Evolutionary conservation across 2,329 filamentous ascomycete species (phyloP).

Genomic region (Polytolypa hystricis): DNA sequence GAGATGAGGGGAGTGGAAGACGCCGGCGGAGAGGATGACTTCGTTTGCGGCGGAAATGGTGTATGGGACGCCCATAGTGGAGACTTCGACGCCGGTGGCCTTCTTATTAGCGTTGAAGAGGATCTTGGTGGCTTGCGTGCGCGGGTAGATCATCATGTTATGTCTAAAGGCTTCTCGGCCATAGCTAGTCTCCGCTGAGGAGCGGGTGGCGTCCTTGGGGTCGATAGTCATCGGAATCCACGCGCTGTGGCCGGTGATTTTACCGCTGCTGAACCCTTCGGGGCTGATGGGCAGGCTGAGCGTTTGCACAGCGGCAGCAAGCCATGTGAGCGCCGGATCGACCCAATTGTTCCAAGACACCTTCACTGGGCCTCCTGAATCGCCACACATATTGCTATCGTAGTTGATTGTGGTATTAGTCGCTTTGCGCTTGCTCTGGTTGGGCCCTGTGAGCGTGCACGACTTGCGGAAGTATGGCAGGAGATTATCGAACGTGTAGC

Average conservation of each 20-base stretch:
- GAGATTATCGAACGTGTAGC: slow-evolving; percentile 22
- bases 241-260: slow-evolving; percentile 32
- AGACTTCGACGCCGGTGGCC: slow-evolving; percentile 38
- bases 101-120: slow-evolving; percentile 38
- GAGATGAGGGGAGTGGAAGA: slow-evolving; percentile 44
- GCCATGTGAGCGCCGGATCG: slow-evolving; percentile 31
- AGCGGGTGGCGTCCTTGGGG: slow-evolving; percentile 37
- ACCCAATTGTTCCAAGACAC: slow-evolving; percentile 34
- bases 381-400: slow-evolving; percentile 20
- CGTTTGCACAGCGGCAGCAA: slow-evolving; percentile 26
- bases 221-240: slow-evolving; percentile 36
- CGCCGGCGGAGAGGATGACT: slow-evolving; percentile 40
- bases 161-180: slow-evolving; percentile 17
- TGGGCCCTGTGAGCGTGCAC: slow-evolving; percentile 19
- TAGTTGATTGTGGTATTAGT: slow-evolving; percentile 17
- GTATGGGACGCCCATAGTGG: slow-evolving; percentile 31
- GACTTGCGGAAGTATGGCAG: slow-evolving; percentile 22
- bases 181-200: slow-evolving; percentile 34
- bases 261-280: slow-evolving; percentile 32
- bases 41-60: slow-evolving; percentile 40
- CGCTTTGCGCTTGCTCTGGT: slow-evolving; percentile 10
- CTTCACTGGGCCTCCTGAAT: slow-evolving; percentile 27
- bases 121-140: slow-evolving; percentile 36
- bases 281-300: slow-evolving; percentile 28
- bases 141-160: slow-evolving; percentile 29